phyloP scores from a whole-genome alignment of 2,329 filamentous ascomycete genomes.

The Rhinocladiella similis region DNA sequence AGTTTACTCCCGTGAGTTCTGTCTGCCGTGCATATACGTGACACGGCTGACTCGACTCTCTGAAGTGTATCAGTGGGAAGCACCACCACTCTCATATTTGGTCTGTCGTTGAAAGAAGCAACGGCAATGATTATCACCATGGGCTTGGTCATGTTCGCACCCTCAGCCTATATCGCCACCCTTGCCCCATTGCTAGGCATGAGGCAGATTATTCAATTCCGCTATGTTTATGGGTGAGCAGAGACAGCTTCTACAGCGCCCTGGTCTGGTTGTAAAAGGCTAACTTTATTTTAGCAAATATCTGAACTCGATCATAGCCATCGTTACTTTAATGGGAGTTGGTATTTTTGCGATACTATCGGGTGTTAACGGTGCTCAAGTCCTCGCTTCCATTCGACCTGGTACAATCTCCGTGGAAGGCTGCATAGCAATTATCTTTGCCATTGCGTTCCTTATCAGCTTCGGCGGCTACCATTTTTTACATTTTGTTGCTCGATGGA shows the following conservation, averaged over 20 bases:
- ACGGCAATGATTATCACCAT: not conserved
- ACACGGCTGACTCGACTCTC: no score
- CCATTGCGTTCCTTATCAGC: not conserved
- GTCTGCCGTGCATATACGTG: no score
- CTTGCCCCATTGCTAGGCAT: not conserved
- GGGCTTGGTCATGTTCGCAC: not conserved
- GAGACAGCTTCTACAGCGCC: no score
- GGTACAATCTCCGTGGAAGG: not conserved
- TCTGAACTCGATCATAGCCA: no score
- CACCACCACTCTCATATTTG: not conserved
- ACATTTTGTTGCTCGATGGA: not conserved
- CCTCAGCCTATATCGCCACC: not conserved
- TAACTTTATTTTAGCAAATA: no score
- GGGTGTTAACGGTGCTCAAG: not conserved
- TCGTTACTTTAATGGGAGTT: no score
- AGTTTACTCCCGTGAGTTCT: not conserved
- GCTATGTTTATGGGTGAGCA: slow-evolving; percentile 3
- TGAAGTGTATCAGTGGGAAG: not conserved
- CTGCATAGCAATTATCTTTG: not conserved
- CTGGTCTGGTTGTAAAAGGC: no score
- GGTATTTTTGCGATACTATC: not conserved
- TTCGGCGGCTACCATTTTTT: slow-evolving; percentile 3
- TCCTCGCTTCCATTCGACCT: not conserved
- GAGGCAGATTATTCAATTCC: slow-evolving; percentile 2
- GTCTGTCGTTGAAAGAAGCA: not conserved